Evolutionary conservation across 305 asterid species (phyloP), one percentile per base, ranked within the genome.

Genomic region (Euphrasia arctica): DNA sequence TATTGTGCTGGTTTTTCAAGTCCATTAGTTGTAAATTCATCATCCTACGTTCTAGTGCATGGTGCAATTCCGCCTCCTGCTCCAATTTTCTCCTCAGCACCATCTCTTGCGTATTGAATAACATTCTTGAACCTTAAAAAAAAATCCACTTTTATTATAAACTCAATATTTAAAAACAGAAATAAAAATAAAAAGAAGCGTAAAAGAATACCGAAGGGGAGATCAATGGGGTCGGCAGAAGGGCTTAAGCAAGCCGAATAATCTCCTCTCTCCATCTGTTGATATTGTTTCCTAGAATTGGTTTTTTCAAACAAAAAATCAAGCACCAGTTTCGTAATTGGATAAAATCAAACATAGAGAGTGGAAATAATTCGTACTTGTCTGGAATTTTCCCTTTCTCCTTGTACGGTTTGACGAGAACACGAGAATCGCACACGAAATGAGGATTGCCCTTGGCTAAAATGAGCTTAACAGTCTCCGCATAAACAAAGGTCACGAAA

Each of bases 351-450:
- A 55, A 63, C 36, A 13, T 28, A 52, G 8, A 36, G 42, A 36
- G 42, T 36, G 54, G 2, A 57, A 14, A 11, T 27, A 52, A 55
- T 2, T 9, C 14, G 10, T 76, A 76, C 80, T 76, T 76, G 59
- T 76, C 97, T 0, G 80, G 81, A 13, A 93, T 67, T 79, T 86
- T 93, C 34, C 99, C 99, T 72, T 93, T 93, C 82, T 93, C 99
- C 78, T 93, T 93, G 85, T 93, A 93, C 32, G 97, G 99, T 73
- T 93, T 93, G 43, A 93, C 99, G 4, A 93, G 97, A 64, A 93
- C 99, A 3, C 97, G 95, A 49, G 96, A 88, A 78, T 93, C 96
- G n/a, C 99, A 93, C 14, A 93, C 97, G 25, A 93, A 93, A 82
- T 93, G 99, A 0, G 96, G 99, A 70, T 93, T 93, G 63, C 97